Evolutionary conservation across 2,329 filamentous ascomycete genomes (phyloP).

Genomic region (Setomelanomma holmii): DNA sequence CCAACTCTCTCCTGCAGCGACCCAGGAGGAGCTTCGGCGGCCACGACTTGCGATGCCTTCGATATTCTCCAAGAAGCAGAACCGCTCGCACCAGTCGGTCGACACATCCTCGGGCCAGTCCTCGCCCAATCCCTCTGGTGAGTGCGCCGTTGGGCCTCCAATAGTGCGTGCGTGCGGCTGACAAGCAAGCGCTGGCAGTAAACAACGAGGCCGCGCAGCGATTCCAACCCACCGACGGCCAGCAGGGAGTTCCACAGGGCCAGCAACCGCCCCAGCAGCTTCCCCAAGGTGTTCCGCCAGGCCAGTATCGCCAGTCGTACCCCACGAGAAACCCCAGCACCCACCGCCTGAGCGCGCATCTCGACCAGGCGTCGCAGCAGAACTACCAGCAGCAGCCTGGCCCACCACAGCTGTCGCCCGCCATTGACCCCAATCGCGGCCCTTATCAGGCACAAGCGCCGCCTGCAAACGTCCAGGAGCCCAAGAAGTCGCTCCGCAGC

Average conservation of each 20-base stretch:
- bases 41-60: conserved; percentile 46
- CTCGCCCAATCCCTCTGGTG: conserved; percentile 45
- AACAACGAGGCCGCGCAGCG: conserved; percentile 42
- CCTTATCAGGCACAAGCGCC: conserved; percentile 12
- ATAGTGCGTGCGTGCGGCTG: conserved; percentile 40
- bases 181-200: conserved; percentile 43
- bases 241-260: conserved; percentile 25
- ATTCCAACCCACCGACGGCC: conserved; percentile 30
- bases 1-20: conserved; percentile 27
- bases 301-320: conserved; percentile 16
- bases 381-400: conserved; percentile 33
- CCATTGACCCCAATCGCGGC: conserved; percentile 32
- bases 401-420: conserved; percentile 27
- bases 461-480: conserved; percentile 15
- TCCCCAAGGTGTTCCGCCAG: conserved; percentile 11
- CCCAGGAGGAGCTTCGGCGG: conserved; percentile 27
- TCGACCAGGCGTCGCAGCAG: conserved; percentile 37
- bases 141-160: conserved; percentile 32
- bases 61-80: conserved; percentile 45
- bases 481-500: conserved; percentile 44
- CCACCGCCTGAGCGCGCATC: conserved; percentile 39
- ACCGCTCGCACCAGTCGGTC: conserved; percentile 47
- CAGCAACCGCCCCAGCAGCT: conserved; percentile 26
- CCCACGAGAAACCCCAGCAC: conserved; percentile 40
- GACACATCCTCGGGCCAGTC: conserved; percentile 44